Conservation (phyloP, 768 basidiomycete genomes). For the Lactarius deliciosus region DNA sequence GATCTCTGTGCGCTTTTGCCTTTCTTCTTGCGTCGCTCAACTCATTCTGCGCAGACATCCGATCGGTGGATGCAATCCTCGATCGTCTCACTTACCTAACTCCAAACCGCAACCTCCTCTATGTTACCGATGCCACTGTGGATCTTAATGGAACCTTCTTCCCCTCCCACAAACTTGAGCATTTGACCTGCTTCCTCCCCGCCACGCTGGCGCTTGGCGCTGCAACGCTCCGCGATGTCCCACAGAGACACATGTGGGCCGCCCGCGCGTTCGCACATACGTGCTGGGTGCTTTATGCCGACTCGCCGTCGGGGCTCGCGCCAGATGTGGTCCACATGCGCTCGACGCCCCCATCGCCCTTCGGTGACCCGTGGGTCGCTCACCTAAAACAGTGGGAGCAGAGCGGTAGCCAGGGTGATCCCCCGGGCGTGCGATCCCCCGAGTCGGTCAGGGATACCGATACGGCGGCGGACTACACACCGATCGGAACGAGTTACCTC, state of each 20-base stretch:
- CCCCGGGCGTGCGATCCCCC: slow-evolving; percentile 13
- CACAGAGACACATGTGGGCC: slow-evolving; percentile 67
- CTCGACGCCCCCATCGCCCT: slow-evolving; percentile 16
- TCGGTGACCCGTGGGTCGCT: slow-evolving; percentile 12
- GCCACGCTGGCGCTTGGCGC: slow-evolving; percentile 73
- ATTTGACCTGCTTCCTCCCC: slow-evolving; percentile 79
- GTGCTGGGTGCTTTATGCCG: slow-evolving; percentile 72
- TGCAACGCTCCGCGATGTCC: slow-evolving; percentile 56
- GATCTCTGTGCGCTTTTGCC: slow-evolving; percentile 58
- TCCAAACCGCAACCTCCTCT: slow-evolving; percentile 63
- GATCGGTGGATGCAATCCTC: slow-evolving; percentile 58
- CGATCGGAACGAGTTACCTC: slow-evolving; percentile 49
- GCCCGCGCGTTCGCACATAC: slow-evolving; percentile 73
- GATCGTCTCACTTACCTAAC: slow-evolving; percentile 65
- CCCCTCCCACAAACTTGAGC: slow-evolving; percentile 60
- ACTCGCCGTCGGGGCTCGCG: slow-evolving; percentile 66
- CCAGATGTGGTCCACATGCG: slow-evolving; percentile 54
- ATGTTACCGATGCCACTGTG: slow-evolving; percentile 58
- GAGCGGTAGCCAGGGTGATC: slow-evolving; percentile 13
- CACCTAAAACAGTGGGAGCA: slow-evolving; percentile 31
- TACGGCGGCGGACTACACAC: slow-evolving; percentile 50
- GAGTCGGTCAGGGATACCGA: background rate
- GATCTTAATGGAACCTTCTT: slow-evolving; percentile 2
- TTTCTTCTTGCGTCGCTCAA: background rate
- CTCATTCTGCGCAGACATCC: slow-evolving; percentile 47